Percentiles rank a stretch among this genome's conserved stretches.
phyloP scores from a whole-genome alignment of 2,329 filamentous ascomycete genomes.

The Fusarium compactum region DNA sequence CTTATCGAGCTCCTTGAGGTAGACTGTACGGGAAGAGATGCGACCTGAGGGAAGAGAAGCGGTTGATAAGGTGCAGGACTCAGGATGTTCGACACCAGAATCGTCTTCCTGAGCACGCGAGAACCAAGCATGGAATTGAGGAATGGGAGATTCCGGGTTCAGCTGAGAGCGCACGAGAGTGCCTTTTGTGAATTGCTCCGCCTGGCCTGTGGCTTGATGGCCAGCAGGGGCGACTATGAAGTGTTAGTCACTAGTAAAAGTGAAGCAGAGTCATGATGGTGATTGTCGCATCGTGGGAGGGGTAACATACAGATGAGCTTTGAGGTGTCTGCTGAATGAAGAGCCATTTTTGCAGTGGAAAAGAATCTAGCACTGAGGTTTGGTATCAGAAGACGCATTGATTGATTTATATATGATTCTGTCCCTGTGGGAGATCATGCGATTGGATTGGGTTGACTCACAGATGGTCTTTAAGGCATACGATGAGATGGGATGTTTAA shows the following conservation, averaged over 20 bases:
- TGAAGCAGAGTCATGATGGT: conserved; percentile 12
- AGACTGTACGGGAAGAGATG: conserved; percentile 87
- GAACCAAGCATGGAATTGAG: conserved; percentile 94
- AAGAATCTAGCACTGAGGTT: conserved; percentile 34
- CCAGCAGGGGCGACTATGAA: conserved; percentile 72
- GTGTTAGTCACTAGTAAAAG: conserved; percentile 2
- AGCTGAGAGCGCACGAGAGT: conserved; percentile 73
- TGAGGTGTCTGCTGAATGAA: conserved; percentile 55
- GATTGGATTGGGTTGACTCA: conserved; percentile 26
- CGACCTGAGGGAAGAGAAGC: conserved; percentile 85
- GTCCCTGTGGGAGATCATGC: conserved; percentile 25
- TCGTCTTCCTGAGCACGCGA: conserved; percentile 70
- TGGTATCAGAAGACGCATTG: conserved; percentile 42
- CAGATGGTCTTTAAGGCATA: conserved; percentile 20
- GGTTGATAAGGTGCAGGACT: conserved; percentile 89
- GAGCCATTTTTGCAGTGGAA: conserved; percentile 57
- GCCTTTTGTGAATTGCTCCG: conserved; percentile 78
- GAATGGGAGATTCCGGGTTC: conserved; percentile 71
- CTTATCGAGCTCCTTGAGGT: conserved; percentile 92
- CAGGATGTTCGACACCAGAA: conserved; percentile 76
- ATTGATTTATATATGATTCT: conserved; percentile 19
- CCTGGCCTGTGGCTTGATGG: conserved; percentile 69
- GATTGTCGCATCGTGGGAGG: conserved; percentile 6
- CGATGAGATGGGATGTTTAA: conserved; percentile 30
- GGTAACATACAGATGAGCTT: conserved; percentile 63